phyloP scores from a whole-genome alignment of 2,329 filamentous ascomycete species.

The Mycocentrospora acerina region DNA sequence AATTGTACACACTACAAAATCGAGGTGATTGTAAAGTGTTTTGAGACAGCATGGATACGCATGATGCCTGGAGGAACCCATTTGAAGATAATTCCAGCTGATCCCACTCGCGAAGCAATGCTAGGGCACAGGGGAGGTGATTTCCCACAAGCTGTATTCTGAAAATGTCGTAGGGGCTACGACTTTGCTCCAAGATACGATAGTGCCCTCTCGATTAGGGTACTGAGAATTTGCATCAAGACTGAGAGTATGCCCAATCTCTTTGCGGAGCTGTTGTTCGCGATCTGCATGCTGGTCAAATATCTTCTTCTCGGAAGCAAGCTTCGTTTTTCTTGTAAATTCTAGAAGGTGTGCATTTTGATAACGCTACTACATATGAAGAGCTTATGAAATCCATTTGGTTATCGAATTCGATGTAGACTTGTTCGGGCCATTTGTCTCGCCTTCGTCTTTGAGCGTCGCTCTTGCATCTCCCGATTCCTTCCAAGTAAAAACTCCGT shows the following conservation, averaged over 20 bases:
- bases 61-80: conserved; percentile 1
- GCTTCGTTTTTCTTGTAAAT: conserved; percentile 1
- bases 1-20: conserved; percentile 1
- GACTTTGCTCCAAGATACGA: background rate
- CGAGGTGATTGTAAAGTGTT: background rate
- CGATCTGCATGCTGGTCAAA: background rate
- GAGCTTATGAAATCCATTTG: background rate
- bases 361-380: conserved; percentile 3
- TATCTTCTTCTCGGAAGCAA: conserved; percentile 3
- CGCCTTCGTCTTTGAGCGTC: too few relatives aligned
- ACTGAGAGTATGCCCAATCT: background rate
- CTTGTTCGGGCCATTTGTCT: background rate
- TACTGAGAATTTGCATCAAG: too few relatives aligned
- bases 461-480: too few relatives aligned
- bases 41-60: conserved; percentile 1
- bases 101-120: background rate
- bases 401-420: background rate
- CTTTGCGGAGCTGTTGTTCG: conserved; percentile 1
- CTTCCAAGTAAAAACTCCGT: too few relatives aligned
- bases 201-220: background rate
- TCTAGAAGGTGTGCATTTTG: background rate
- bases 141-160: conserved; percentile 4
- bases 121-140: background rate
- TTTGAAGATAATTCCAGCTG: conserved; percentile 1
- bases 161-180: conserved; percentile 1